Evolutionary conservation across 192 early-diverging fungal genomes (phyloP).

Genomic region (Spinellus fusiger): DNA sequence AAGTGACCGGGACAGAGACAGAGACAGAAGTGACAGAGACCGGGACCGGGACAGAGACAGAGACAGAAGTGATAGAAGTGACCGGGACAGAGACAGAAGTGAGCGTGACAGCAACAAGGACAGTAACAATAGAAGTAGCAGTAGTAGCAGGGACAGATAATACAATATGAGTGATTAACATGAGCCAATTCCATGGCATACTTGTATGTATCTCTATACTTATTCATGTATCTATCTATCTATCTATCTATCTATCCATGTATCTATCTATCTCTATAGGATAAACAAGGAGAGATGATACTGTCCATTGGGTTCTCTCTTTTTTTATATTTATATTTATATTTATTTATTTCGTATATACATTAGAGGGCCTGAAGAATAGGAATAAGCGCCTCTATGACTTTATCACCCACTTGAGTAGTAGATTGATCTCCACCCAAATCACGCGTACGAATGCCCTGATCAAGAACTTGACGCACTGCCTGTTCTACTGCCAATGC

Average conservation of each 20-base stretch:
- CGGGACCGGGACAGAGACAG: too few relatives aligned
- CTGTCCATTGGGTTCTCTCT: background rate
- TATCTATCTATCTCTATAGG: conserved; percentile 5
- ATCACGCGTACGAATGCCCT: conserved; percentile 81
- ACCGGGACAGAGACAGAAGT: background rate
- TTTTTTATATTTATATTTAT: background rate
- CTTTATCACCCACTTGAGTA: conserved; percentile 87
- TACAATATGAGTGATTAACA: background rate
- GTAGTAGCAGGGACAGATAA: background rate
- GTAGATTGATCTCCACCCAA: conserved; percentile 83
- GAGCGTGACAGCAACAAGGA: background rate
- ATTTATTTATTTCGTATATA: too few relatives aligned
- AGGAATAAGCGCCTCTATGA: conserved; percentile 63
- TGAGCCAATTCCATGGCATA: too few relatives aligned
- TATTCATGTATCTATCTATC: background rate
- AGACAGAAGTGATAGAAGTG: too few relatives aligned
- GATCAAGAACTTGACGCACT: conserved; percentile 86
- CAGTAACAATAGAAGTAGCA: background rate
- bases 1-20: background rate
- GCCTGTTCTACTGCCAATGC: conserved; percentile 89
- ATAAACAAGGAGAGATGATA: conserved; percentile 4
- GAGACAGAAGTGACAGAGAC: background rate
- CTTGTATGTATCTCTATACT: too few relatives aligned
- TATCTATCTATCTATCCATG: background rate
- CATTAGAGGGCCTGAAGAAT: conserved; percentile 45